Conservation (phyloP, 805 yeast species). For the Barnettozyma californica region DNA sequence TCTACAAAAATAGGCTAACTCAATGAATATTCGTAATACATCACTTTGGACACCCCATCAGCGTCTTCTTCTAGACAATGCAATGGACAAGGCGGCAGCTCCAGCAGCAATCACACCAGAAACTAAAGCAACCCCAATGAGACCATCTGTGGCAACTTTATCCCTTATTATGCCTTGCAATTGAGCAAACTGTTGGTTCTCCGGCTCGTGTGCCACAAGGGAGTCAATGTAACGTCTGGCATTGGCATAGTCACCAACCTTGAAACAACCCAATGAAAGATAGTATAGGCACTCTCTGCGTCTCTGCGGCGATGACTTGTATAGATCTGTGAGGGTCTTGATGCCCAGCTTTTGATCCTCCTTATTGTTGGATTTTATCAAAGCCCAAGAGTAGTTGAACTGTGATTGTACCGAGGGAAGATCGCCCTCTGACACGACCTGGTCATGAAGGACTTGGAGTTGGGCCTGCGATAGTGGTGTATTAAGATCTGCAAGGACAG, state of each 20-base stretch:
- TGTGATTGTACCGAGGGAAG: conserved; percentile 74
- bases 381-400: conserved; percentile 96
- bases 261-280: conserved; percentile 80
- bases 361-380: conserved; percentile 62
- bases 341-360: conserved; percentile 77
- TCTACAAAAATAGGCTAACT: background rate
- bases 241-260: conserved; percentile 80
- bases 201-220: conserved; percentile 74
- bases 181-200: conserved; percentile 68
- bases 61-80: conserved; percentile 30
- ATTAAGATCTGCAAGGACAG: conserved; percentile 12
- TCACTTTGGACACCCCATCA: conserved; percentile 1
- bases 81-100: conserved; percentile 51
- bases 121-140: conserved; percentile 81
- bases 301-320: conserved; percentile 72
- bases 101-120: conserved; percentile 85
- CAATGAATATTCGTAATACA: background rate
- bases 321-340: conserved; percentile 60
- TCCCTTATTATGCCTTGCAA: conserved; percentile 77
- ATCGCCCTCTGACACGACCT: conserved; percentile 77
- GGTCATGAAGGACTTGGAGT: conserved; percentile 67
- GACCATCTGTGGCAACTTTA: conserved; percentile 79
- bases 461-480: conserved; percentile 68
- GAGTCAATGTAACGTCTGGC: conserved; percentile 84
- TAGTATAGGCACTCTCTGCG: conserved; percentile 89